Evolutionary conservation across 768 basidiomycete genomes (phyloP).

Genomic region (Termitomyces eurrhizus): DNA sequence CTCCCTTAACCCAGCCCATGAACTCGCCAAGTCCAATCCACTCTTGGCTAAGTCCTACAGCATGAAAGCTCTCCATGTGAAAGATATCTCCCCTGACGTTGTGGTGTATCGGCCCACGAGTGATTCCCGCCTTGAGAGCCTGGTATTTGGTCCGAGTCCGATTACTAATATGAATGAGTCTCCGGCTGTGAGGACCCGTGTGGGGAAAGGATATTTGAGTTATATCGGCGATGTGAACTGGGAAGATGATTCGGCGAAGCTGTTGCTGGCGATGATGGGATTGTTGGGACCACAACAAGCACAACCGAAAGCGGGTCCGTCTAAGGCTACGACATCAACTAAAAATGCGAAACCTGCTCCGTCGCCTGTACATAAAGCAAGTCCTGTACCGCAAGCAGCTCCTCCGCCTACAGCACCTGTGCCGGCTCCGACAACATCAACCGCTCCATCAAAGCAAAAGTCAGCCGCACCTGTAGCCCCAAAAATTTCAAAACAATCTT

Average conservation of each 20-base stretch:
- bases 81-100: constrained; percentile 23
- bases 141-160: constrained; percentile 20
- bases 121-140: constrained; percentile 22
- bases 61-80: constrained; percentile 39
- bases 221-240: constrained; percentile 33
- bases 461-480: not conserved
- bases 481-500: constrained; percentile 14
- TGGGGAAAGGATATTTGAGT: constrained; percentile 34
- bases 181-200: constrained; percentile 23
- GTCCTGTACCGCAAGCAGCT: not conserved
- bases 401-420: not conserved
- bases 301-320: not conserved
- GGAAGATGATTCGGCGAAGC: constrained; percentile 23
- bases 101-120: constrained; percentile 28
- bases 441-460: not conserved
- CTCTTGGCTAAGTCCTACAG: constrained; percentile 28
- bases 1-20: constrained; percentile 26
- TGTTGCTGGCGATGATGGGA: constrained; percentile 34
- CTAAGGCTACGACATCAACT: not conserved
- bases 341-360: not conserved
- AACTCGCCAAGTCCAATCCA: constrained; percentile 25
- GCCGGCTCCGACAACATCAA: not conserved
- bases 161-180: constrained; percentile 15
- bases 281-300: constrained; percentile 5
- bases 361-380: not conserved